Base-by-base conservation (phyloP, 2,329 filamentous ascomycete genomes). In the Pseudofabraea citricarpa region DNA sequence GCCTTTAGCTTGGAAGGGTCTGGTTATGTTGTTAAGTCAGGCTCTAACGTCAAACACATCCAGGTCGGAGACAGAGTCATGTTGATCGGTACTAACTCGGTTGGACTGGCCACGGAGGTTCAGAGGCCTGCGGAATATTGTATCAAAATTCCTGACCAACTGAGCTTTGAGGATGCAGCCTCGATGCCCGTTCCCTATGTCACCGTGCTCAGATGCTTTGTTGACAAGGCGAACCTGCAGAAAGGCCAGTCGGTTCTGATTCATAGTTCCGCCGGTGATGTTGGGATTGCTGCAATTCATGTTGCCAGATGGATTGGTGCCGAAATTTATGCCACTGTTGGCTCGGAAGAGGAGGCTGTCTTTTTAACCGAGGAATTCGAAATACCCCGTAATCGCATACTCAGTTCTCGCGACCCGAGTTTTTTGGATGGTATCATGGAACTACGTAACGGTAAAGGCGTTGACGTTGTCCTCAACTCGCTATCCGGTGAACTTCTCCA, bases 311-410 rank as follows among this genome's bases (percentile, higher is more conserved):
- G 47, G 36, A 27, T 57, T 7, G 54, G 56, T 1, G 57, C 56
- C 15, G 53, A 51, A 3, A 50, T 76, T 5, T 70, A 70, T 43
- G 63, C 61, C 3, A 74, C 68, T 0, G 49, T 40, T 6, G 43
- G 49, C 16, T 44, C 16, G 22, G 36, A 38, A 12, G 36, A 22
- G 18, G 21, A 21, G 16, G 19, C 10, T 19, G 13, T 8, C 8
- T 22, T 38, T 13, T 22, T 38, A 12, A 13, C 22, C 8, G 9
- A 10, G 9, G 15, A 42, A 42, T 36, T 16, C 29, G 31, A 21
- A 9, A 23, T 42, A 15, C 27, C 7, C 5, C 19, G 27, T 4
- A 22, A 42, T 16, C 27, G 36, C 10, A 42, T 42, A 27, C 36
- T 42, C 29, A 24, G 16, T 6, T 42, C 40, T 13, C 23, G 29